Base-by-base conservation (phyloP, 768 basidiomycete genomes). In the Suillus paluster region DNA sequence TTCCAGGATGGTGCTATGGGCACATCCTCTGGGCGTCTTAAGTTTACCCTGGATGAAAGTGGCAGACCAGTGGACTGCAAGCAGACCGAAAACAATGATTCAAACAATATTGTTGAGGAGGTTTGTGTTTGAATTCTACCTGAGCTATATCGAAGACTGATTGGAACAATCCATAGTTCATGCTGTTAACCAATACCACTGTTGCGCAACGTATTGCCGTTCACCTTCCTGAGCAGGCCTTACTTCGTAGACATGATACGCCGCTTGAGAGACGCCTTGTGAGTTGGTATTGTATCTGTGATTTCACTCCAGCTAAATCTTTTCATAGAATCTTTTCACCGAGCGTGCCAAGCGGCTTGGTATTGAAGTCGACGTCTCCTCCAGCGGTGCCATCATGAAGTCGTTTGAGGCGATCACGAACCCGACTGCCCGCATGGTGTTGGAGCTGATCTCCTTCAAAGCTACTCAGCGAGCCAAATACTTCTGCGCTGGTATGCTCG, bases 401-500 rank as follows among this genome's bases (percentile, higher is more conserved):
- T 95, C 94, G 6, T 88, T 99, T 69, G 79, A 90, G n/a, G 77
- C 80, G 9, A 83, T 99, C 63, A 71, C 82, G 44, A 87, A 96
- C 64, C 86, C 88, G 9, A 86, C 87, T 57, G 89, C 90, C 61
- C 89, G 88, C 60, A 79, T 85, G 55, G 82, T 95, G n/a, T 80
- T 99, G 11, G 89, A 95, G 74, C 73, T 97, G 38, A 81, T 98
- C 45, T 87, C 89, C 17, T 88, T 86, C 74, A 97, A 97, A 77
- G 90, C 95, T n/a, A 98, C 95, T 63, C 91, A 94, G 63, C 86
- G 90, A 57, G 94, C 97, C 67, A 96, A 95, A 76, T 99, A 99
- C 78, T 99, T 99, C 88, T 99, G 97, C 72, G 86, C 95, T 27
- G 97, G 97, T 65, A 98, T 98, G 97, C 81, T 99, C 68, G 97